These are phyloP conservation scores for Botrytis galanthina DNA, from an alignment of 2,329 filamentous ascomycete genomes.

Conservation along the genomic window DNA sequence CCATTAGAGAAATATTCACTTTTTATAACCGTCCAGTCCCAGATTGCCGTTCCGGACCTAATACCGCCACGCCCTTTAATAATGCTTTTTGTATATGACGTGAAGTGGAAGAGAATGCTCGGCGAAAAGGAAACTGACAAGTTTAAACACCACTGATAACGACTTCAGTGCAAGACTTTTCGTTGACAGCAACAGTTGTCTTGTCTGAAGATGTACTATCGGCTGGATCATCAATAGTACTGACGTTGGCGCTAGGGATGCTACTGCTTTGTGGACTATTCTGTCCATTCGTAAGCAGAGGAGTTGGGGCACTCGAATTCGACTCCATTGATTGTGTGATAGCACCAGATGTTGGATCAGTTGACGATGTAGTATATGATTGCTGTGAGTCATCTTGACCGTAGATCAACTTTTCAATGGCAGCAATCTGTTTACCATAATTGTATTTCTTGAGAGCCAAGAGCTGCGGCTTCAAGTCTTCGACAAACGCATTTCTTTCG, in stretches of 20 bases:
- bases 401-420: constrained; percentile 57
- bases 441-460: constrained; percentile 61
- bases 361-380: constrained; percentile 26
- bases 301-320: constrained; percentile 59
- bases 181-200: constrained; percentile 24
- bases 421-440: constrained; percentile 64
- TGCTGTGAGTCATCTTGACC: constrained; percentile 20
- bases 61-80: constrained; percentile 21
- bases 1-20: constrained; percentile 18
- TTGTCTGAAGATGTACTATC: constrained; percentile 31
- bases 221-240: constrained; percentile 41
- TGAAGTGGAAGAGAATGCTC: constrained; percentile 19
- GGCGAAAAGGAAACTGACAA: constrained; percentile 3
- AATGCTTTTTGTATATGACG: constrained; percentile 19
- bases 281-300: constrained; percentile 64
- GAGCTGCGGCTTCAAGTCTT: constrained; percentile 63
- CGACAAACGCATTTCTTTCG: constrained; percentile 59
- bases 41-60: constrained; percentile 13
- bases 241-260: constrained; percentile 61
- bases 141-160: constrained; percentile 34
- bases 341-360: constrained; percentile 32
- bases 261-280: constrained; percentile 68
- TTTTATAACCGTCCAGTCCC: constrained; percentile 13
- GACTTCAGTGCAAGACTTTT: constrained; percentile 32
- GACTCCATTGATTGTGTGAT: constrained; percentile 43